Conservation (phyloP, 768 basidiomycete genomes). For the Calvatia gigantea region DNA sequence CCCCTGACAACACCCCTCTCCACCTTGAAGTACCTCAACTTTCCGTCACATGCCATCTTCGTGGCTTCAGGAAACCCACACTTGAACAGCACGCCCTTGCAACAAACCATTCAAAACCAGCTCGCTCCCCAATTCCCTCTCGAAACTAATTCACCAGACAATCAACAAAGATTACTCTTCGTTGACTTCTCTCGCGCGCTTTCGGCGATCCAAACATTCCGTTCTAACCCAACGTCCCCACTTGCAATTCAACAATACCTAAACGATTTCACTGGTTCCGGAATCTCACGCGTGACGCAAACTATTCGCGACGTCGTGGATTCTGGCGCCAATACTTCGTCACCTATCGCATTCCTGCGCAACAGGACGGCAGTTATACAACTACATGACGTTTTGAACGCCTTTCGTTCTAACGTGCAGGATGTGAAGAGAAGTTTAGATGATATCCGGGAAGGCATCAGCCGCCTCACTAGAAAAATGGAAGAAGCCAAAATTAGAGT, state of each 20-base stretch:
- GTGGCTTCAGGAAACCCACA: conserved; percentile 25
- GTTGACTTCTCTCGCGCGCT: conserved; percentile 61
- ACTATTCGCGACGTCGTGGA: conserved; percentile 27
- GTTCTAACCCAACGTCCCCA: conserved; percentile 40
- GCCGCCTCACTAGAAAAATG: conserved; percentile 32
- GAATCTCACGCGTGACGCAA: conserved; percentile 45
- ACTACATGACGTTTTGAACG: conserved; percentile 35
- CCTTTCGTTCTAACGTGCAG: conserved; percentile 29
- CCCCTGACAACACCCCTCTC: conserved; percentile 50
- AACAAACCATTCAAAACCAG: conserved; percentile 14
- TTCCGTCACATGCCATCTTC: conserved; percentile 44
- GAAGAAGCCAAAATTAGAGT: conserved; percentile 35
- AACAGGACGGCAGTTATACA: conserved; percentile 35
- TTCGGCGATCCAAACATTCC: conserved; percentile 46
- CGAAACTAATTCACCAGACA: conserved; percentile 15
- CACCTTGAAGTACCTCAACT: conserved; percentile 24
- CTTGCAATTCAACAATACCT: conserved; percentile 62
- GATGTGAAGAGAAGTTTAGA: conserved; percentile 31
- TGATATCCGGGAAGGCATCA: conserved; percentile 28
- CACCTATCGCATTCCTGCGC: conserved; percentile 24
- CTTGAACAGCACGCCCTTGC: conserved; percentile 11
- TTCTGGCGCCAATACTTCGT: conserved; percentile 4
- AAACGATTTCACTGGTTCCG: conserved; percentile 55
- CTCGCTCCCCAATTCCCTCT: conserved; percentile 18
- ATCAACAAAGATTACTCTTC: conserved; percentile 30